Base-by-base conservation (phyloP, 169 alveolate genomes). In the Eimeria tenella region DNA sequence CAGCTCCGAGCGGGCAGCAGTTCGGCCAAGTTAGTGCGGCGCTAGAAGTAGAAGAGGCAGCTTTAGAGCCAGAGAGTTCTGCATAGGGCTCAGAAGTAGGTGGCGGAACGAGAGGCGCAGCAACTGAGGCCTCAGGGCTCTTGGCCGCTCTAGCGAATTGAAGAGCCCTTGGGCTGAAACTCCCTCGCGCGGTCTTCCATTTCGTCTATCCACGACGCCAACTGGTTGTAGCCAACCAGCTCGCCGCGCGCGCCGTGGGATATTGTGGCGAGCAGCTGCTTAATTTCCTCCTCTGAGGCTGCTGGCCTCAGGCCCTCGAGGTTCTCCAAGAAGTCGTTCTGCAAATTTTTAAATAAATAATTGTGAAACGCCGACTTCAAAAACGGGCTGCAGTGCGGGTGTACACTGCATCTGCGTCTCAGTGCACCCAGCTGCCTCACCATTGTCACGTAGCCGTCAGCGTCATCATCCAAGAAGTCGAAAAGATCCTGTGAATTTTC, bases 181-280 rank as follows among this genome's bases (percentile, higher is more conserved):
- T 53, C 58, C 42, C 74, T 55, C n/a, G 93, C 93, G 52, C 83
- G 50, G 65, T 87, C 93, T 70, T 87, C 93, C 89, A 63, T 89
- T 4, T 63, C 91, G 49, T 62, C 84, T 1, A 90, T 68, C 94
- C 94, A 90, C 21, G 75, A 8, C 50, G 79, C 86, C 52, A 90
- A 52, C 75, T 90, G 91, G 10, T 31, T 55, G 25, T 71, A 71
- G 83, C 73, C 52, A n/a, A 79, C 62, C 49, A 90, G 63, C 56
- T 90, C 94, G 19, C 94, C 94, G 21, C 75, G 74, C 13, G 71
- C 83, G n/a, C 94, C 94, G n/a, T 73, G 90, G 21, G 94, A 68
- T 9, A 90, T 79, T 0, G 86, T 84, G 6, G 94, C 90, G 15
- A 90, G 62, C 52, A 90, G 94, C 53, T 90, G 90, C 42, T 75